Evolutionary conservation across 495 filamentous ascomycete genomes (phyloP).

Genomic region (Clavariopsis aquatica): DNA sequence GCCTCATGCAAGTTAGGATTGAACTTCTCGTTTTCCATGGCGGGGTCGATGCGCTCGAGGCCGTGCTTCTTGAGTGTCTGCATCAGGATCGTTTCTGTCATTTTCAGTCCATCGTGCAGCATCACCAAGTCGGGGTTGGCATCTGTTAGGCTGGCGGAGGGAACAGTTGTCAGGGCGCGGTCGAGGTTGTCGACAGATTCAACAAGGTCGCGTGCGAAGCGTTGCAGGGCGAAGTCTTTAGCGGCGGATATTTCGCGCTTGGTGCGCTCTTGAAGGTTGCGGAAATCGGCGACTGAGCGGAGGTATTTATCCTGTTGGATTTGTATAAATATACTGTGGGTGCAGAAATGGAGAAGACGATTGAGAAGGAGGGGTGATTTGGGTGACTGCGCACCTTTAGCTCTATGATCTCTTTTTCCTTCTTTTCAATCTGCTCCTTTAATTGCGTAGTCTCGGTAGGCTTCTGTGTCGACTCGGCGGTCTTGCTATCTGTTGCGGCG

Average conservation of each 20-base stretch:
- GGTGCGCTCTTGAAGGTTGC: slow-evolving; percentile 93
- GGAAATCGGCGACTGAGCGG: slow-evolving; percentile 91
- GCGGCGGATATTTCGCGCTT: slow-evolving; percentile 85
- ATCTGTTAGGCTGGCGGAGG: slow-evolving; percentile 65
- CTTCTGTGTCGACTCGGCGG: slow-evolving; percentile 22
- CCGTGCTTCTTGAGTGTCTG: slow-evolving; percentile 90
- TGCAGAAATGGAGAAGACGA: background rate
- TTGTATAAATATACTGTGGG: background rate
- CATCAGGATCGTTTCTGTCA: slow-evolving; percentile 90
- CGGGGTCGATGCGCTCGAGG: slow-evolving; percentile 79
- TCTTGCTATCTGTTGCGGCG: slow-evolving; percentile 12
- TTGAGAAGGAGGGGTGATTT: background rate
- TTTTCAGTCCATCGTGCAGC: slow-evolving; percentile 84
- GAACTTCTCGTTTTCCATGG: slow-evolving; percentile 69
- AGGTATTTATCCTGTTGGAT: slow-evolving; percentile 78
- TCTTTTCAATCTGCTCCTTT: slow-evolving; percentile 73
- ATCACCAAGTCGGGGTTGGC: slow-evolving; percentile 67
- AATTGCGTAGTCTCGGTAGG: slow-evolving; percentile 47
- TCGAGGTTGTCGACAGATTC: slow-evolving; percentile 97
- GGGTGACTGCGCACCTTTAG: slow-evolving; percentile 67
- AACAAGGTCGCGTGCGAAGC: slow-evolving; percentile 90
- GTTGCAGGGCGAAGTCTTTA: slow-evolving; percentile 87
- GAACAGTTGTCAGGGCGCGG: slow-evolving; percentile 79
- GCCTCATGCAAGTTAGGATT: slow-evolving; percentile 96
- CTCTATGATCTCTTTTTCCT: slow-evolving; percentile 79